Conservation (phyloP, 2,329 filamentous ascomycete species). For the Aspergillus sp. region DNA sequence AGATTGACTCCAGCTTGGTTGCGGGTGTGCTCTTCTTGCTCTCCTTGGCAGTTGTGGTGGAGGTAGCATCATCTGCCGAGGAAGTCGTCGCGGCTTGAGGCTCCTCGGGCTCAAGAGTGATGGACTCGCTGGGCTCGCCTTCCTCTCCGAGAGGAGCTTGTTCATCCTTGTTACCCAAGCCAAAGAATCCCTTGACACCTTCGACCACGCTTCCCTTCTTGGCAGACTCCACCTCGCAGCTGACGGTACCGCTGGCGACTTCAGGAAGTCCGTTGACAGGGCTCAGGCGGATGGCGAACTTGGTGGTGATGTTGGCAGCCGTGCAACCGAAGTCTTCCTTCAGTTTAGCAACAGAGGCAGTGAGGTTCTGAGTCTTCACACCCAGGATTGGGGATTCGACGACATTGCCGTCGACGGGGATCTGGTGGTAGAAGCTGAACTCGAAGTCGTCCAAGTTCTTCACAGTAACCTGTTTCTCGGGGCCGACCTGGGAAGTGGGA, state of each 20-base stretch:
- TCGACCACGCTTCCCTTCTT: conserved; percentile 83
- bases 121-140: conserved; percentile 53
- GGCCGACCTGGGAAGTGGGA: conserved; percentile 71
- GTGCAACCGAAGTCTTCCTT: conserved; percentile 78
- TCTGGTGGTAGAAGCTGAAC: conserved; percentile 76
- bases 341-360: conserved; percentile 74
- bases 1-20: conserved; percentile 55
- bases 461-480: conserved; percentile 81
- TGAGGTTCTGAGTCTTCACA: conserved; percentile 81
- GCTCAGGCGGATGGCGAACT: conserved; percentile 73
- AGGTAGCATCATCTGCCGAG: conserved; percentile 50
- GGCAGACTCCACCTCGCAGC: conserved; percentile 78
- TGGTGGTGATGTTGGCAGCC: conserved; percentile 75
- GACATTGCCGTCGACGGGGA: conserved; percentile 49
- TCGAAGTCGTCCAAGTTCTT: conserved; percentile 80
- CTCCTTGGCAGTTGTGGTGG: conserved; percentile 52
- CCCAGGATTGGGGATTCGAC: conserved; percentile 64
- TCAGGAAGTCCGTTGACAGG: conserved; percentile 77
- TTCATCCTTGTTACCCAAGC: conserved; percentile 88
- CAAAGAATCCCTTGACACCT: conserved; percentile 93
- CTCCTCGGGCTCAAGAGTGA: conserved; percentile 49
- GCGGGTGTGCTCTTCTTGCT: conserved; percentile 40
- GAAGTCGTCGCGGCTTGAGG: conserved; percentile 50
- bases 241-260: conserved; percentile 72
- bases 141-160: conserved; percentile 69